These are phyloP conservation scores for Suillus subalutaceus DNA, from an alignment of 768 basidiomycete genomes.

Conservation along the genomic window DNA sequence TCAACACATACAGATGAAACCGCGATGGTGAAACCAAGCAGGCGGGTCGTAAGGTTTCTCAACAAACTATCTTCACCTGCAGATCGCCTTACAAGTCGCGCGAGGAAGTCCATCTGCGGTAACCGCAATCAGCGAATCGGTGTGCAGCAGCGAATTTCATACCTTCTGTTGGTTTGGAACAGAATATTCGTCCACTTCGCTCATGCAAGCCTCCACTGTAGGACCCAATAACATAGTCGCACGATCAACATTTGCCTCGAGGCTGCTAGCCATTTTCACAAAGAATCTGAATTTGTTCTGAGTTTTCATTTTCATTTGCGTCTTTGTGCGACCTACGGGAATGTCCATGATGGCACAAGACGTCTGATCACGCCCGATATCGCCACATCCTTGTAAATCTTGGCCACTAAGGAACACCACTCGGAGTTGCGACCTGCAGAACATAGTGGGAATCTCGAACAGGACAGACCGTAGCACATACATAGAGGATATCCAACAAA, in stretches of 20 bases:
- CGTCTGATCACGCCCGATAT: slow-evolving; percentile 21
- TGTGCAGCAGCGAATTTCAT: not conserved
- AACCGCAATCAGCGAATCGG: not conserved
- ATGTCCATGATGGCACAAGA: slow-evolving; percentile 36
- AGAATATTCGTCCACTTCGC: slow-evolving; percentile 26
- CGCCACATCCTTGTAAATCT: slow-evolving; percentile 30
- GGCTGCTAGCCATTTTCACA: slow-evolving; percentile 16
- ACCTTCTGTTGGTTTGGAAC: slow-evolving; percentile 37
- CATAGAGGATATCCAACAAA: slow-evolving; percentile 55
- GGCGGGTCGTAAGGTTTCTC: slow-evolving; percentile 26
- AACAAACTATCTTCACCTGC: slow-evolving; percentile 20
- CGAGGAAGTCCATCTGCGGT: slow-evolving; percentile 35
- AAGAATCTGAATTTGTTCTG: slow-evolving; percentile 19
- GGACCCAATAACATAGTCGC: slow-evolving; percentile 27
- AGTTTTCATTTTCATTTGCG: not conserved
- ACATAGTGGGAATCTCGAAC: not conserved
- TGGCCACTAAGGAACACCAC: slow-evolving; percentile 34
- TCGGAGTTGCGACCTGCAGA: slow-evolving; percentile 42
- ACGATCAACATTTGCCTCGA: slow-evolving; percentile 8
- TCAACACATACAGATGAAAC: slow-evolving; percentile 24
- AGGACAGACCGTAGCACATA: slow-evolving; percentile 23
- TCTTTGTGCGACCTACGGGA: slow-evolving; percentile 27
- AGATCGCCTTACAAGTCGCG: slow-evolving; percentile 35
- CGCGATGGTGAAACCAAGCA: slow-evolving; percentile 20
- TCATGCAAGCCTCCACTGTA: slow-evolving; percentile 33